Base-by-base conservation (phyloP, 345 rosid species). In the Tarenaya hassleriana region DNA sequence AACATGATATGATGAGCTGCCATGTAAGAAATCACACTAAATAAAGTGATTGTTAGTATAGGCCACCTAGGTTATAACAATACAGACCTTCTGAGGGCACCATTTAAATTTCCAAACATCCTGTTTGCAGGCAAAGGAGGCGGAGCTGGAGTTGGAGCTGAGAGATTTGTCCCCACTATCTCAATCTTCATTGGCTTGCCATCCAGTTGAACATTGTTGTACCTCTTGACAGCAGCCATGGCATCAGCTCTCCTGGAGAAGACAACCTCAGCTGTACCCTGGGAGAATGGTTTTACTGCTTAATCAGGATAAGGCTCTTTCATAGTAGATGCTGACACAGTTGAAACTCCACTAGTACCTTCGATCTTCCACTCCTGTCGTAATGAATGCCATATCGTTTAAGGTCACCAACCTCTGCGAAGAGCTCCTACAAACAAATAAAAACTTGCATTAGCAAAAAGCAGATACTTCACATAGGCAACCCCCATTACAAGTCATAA, bases 201-300 rank as follows among this genome's bases (percentile, higher is more conserved):
- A 68, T 84, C 94, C 40, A 81, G 63, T 38, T 84, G 86, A 69
- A 84, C 86, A 52, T 74, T 68, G 42, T 81, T 72, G 68, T 77
- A 84, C 57, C 79, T 79, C 75, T 77, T 81, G 2, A 79, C 75
- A 59, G 94, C 88, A 8, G 80, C 86, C 16, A 70, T 34, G 4
- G 77, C 94, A 68, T 84, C 82, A 40, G 70, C 50, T 20, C 65
- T 71, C 18, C 77, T 52, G 0, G 82, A 63, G 15, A 64, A 81
- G 43, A 78, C 94, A 56, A 81, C 81, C 50, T 81, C 84, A 47
- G 84, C 86, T 16, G 86, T 81, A 50, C 88, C 88, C 86, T 79
- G 69, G 48, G 49, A 61, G 1, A 15, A 50, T 2, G 12, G 15
- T 2, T 7, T 65, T 43, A 15, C 0, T 4, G 7, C 4, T 48